These are phyloP conservation scores for Eutrema salsugineum DNA, from an alignment of 441 rosid species.

Conservation along the genomic window DNA sequence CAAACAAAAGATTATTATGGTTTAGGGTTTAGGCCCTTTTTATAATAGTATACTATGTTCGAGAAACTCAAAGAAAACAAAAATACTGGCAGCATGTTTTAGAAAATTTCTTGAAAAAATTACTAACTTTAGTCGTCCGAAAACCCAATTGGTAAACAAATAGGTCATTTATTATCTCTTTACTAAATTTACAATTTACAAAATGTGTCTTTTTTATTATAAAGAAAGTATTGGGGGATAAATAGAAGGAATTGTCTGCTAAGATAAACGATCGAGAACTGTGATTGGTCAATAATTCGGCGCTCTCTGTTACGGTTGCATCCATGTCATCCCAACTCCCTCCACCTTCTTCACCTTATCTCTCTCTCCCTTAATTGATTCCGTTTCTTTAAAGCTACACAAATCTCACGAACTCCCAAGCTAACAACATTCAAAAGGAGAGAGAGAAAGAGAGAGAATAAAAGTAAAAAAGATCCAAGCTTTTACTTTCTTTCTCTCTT, in stretches of 20 bases:
- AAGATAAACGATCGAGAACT: neutral
- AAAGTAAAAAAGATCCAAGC: conserved; percentile 21
- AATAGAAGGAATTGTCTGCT: neutral
- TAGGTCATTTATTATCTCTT: conserved; percentile 12
- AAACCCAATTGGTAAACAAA: conserved; percentile 8
- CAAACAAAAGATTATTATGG: neutral
- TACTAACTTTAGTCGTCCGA: neutral
- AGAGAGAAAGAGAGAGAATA: conserved; percentile 1
- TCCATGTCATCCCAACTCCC: conserved; percentile 30
- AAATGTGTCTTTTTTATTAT: neutral
- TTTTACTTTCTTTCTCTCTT: neutral
- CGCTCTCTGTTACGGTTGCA: conserved; percentile 26
- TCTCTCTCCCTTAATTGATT: neutral
- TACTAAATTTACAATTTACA: conserved; percentile 1
- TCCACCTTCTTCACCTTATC: conserved; percentile 8
- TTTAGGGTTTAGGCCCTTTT: neutral
- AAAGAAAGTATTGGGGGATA: neutral
- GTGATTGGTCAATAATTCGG: conserved; percentile 33
- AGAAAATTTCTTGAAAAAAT: neutral
- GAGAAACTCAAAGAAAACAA: neutral
- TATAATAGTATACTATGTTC: neutral
- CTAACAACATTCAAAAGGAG: conserved; percentile 26
- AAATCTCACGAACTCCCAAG: conserved; percentile 17
- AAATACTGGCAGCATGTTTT: neutral
- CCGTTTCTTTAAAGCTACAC: conserved; percentile 4